phyloP scores from a whole-genome alignment of 768 basidiomycete species.

The Agaricus bisporus region DNA sequence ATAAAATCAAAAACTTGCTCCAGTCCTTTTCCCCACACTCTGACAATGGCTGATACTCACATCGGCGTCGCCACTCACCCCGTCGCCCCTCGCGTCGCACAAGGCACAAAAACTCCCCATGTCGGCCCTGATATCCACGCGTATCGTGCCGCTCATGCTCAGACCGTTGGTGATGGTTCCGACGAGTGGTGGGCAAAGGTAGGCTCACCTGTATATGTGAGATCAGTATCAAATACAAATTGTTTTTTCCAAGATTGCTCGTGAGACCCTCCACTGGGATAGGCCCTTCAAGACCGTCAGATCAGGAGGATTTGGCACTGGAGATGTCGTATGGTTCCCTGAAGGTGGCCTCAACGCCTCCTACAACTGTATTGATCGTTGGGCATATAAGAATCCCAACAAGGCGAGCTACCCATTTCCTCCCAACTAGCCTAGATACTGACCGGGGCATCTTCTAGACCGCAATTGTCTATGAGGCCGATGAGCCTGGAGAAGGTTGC shows the following conservation, averaged over 20 bases:
- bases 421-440: neutral
- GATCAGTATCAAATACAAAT: neutral
- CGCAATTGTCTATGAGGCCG: constrained; percentile 98
- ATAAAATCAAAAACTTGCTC: neutral
- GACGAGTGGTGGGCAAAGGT: constrained; percentile 91
- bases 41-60: constrained; percentile 34
- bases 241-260: constrained; percentile 45
- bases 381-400: constrained; percentile 87
- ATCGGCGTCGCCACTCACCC: constrained; percentile 49
- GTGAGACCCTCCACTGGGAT: constrained; percentile 79
- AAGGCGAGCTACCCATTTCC: constrained; percentile 36
- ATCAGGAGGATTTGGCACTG: constrained; percentile 74
- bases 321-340: constrained; percentile 94
- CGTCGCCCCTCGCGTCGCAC: constrained; percentile 65
- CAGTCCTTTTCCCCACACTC: constrained; percentile 13
- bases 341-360: constrained; percentile 90
- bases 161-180: constrained; percentile 69
- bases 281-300: constrained; percentile 84
- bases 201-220: constrained; percentile 12
- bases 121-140: constrained; percentile 74
- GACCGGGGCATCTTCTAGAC: constrained; percentile 39
- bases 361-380: constrained; percentile 97
- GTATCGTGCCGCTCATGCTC: constrained; percentile 59
- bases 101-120: constrained; percentile 64
- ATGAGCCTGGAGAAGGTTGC: constrained; percentile 80